phyloP scores from a whole-genome alignment of 192 early-diverging fungal genomes.

The Podila verticillata region DNA sequence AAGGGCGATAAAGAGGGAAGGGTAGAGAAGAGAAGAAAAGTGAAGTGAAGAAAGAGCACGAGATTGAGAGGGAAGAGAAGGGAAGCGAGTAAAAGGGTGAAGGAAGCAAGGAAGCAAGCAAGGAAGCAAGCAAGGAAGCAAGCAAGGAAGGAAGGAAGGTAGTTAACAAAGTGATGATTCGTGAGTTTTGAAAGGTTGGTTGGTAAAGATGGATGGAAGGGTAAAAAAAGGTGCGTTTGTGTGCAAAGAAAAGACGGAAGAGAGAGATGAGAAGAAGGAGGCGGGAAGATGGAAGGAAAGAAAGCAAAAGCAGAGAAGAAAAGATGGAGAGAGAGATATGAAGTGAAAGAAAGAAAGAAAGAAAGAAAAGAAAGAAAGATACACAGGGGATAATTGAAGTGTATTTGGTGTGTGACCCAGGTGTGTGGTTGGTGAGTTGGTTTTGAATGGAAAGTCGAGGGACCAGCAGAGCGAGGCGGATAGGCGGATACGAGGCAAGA shows the following conservation, averaged over 20 bases:
- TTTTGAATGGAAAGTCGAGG: no score
- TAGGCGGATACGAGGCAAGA: no score
- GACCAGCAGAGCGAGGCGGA: no score
- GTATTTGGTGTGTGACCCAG: no score
- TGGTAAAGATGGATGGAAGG: neutral
- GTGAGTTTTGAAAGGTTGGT: neutral
- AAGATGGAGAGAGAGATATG: conserved; percentile 49
- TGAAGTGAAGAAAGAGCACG: conserved; percentile 28
- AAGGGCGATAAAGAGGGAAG: neutral
- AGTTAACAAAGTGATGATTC: neutral
- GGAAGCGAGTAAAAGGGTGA: conserved; percentile 24
- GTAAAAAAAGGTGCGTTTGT: conserved; percentile 5
- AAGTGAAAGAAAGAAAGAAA: conserved; percentile 21
- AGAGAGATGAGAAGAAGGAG: neutral
- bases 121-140: neutral
- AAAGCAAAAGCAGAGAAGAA: neutral
- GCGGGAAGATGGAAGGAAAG: neutral
- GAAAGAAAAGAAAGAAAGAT: neutral
- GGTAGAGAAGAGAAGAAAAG: no score
- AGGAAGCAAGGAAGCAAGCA: conserved; percentile 1
- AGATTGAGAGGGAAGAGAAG: conserved; percentile 26
- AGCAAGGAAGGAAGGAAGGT: neutral
- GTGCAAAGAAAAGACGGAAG: neutral
- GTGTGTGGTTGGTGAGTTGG: no score
- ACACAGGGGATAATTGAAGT: no score